phyloP scores from a whole-genome alignment of 805 yeast genomes.

The Pichia eremophila region DNA sequence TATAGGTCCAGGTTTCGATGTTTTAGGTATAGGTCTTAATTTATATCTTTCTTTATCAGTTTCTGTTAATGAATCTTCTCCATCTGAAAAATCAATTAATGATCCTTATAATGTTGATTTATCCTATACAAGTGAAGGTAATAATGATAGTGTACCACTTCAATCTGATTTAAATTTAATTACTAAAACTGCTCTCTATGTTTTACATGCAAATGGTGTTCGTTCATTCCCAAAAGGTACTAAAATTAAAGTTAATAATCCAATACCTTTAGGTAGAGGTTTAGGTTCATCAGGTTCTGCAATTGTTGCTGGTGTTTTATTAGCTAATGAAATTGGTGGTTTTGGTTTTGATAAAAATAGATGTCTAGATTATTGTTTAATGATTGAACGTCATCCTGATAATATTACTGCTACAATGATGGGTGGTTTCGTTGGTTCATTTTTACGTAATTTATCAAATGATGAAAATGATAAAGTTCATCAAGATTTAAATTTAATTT shows the following conservation, averaged over 20 bases:
- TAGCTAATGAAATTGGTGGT: constrained; percentile 78
- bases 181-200: constrained; percentile 88
- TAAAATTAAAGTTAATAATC: constrained; percentile 68
- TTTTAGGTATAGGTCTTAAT: constrained; percentile 82
- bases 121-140: constrained; percentile 68
- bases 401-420: constrained; percentile 98
- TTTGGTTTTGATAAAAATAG: constrained; percentile 67
- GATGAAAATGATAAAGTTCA: constrained; percentile 67
- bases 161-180: constrained; percentile 72
- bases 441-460: constrained; percentile 67
- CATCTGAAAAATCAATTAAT: constrained; percentile 33
- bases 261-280: constrained; percentile 95
- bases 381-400: constrained; percentile 98
- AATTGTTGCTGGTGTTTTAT: constrained; percentile 89
- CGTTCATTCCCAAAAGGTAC: constrained; percentile 79
- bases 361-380: constrained; percentile 86
- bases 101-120: constrained; percentile 66
- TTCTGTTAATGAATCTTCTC: constrained; percentile 40
- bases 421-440: constrained; percentile 98
- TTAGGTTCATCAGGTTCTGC: constrained; percentile 98
- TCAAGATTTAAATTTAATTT: constrained; percentile 75
- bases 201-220: constrained; percentile 73
- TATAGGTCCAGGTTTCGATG: constrained; percentile 98
- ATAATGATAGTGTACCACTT: constrained; percentile 61
- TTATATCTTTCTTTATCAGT: constrained; percentile 66